Base-by-base conservation (phyloP, 2,329 filamentous ascomycete species). In the Colletotrichum sublineola region DNA sequence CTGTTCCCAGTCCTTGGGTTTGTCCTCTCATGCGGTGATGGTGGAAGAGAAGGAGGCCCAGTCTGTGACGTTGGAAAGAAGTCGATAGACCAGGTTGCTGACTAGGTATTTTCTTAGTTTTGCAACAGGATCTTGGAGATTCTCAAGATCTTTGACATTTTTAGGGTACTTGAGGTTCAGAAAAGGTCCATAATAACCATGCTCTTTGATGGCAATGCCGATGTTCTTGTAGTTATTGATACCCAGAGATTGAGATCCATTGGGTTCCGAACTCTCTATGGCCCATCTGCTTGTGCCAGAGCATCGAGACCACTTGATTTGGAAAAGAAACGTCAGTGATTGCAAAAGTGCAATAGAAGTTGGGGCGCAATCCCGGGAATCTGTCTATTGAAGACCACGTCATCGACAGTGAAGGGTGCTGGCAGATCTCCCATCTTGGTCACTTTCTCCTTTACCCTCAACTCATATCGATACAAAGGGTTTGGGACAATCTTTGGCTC, bases 201-300 rank as follows among this genome's bases (percentile, higher is more conserved):
- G 74, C 4, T 75, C 75, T 31, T 79, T 75, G 36, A 78, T 71
- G 14, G 74, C 73, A 46, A 77, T 77, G 42, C 77, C 74, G 1
- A 48, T 48, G 50, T 71, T 29, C 3, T 73, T 60, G 1, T 58
- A 38, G 52, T 75, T 73, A 40, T 76, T 75, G 70, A 53, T 53
- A 18, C 50, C 50, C 4, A 31, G 50, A 53, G 50, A 53, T 33
- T 53, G 50, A 18, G 24, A 31, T 15, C 33, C 50, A 53, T 53
- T 24, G 14, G 50, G 50, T 1, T 29, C 24, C 5, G 50, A 53
- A 24, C 31, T 53, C 31, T 29, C 33, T 24, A 53, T 53, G 50
- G 24, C 50, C 50, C 50, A 53, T 33, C 50, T 53, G 24, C 50
- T 53, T 29, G 50, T 53, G 24, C 50, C 50, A 14, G 50, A 53